Conservation (phyloP, 2,329 filamentous ascomycete species). For the Colletotrichum lupini region DNA sequence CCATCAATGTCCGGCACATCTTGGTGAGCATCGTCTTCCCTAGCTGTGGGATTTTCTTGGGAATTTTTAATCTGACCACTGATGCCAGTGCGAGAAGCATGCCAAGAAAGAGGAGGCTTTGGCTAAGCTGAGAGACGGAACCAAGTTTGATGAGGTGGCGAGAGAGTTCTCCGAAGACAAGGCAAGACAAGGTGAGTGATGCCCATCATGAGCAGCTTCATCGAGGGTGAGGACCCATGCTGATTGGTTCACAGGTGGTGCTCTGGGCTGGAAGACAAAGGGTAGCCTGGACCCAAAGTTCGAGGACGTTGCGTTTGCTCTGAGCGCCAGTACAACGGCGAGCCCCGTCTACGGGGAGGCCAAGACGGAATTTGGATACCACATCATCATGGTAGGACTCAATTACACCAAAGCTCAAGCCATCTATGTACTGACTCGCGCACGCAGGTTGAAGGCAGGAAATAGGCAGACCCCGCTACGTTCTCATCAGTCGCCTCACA, state of each 20-base stretch:
- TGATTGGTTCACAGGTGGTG: constrained; percentile 64
- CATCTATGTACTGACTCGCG: not conserved
- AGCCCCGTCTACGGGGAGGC: constrained; percentile 75
- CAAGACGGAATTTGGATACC: constrained; percentile 82
- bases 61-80: not conserved
- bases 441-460: constrained; percentile 54
- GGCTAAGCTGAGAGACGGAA: constrained; percentile 72
- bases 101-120: constrained; percentile 82
- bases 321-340: constrained; percentile 73
- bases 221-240: not conserved
- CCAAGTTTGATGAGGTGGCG: constrained; percentile 81
- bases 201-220: not conserved
- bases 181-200: constrained; percentile 67
- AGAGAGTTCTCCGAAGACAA: constrained; percentile 81
- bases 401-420: not conserved
- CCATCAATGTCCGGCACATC: constrained; percentile 81
- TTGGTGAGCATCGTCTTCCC: constrained; percentile 53
- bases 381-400: constrained; percentile 77
- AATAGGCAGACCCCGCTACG: constrained; percentile 39
- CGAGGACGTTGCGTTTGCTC: constrained; percentile 76
- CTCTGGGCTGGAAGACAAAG: constrained; percentile 78
- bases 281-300: constrained; percentile 76
- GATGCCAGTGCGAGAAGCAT: constrained; percentile 75
- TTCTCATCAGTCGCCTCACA: not conserved
- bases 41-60: not conserved